Conservation (phyloP, 306 rosid genomes). For the Pterocarpus macrocarpus region DNA sequence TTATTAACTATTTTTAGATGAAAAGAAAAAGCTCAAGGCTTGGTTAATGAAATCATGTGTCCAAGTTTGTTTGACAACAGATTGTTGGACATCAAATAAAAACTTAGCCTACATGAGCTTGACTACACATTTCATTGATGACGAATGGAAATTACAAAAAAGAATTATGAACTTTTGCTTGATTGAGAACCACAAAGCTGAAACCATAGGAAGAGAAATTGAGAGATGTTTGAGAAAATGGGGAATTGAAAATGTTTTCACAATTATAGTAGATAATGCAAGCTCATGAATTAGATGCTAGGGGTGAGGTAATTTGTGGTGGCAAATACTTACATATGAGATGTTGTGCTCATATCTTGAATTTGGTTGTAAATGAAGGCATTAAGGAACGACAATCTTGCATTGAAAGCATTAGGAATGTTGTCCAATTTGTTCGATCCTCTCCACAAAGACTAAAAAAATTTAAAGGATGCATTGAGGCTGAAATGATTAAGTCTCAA, state of each 20-base stretch:
- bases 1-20: no score
- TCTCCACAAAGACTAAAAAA: not conserved
- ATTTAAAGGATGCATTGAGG: constrained; percentile 1
- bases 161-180: not conserved
- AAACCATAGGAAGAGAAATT: not conserved
- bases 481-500: not conserved
- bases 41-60: no score
- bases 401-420: not conserved
- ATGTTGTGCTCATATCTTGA: not conserved
- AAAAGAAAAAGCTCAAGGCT: no score
- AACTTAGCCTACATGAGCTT: not conserved
- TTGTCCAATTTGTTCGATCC: not conserved
- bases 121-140: constrained; percentile 1
- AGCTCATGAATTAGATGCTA: not conserved
- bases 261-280: constrained; percentile 12
- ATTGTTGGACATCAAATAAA: constrained; percentile 12
- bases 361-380: constrained; percentile 1
- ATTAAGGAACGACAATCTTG: not conserved
- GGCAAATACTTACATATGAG: not conserved
- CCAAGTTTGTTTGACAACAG: not conserved
- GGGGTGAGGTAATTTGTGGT: not conserved
- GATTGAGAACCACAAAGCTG: constrained; percentile 11
- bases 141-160: not conserved
- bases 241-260: not conserved
- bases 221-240: constrained; percentile 8